Conservation (phyloP, 2,329 filamentous ascomycete species). For the Colletotrichum sidae region DNA sequence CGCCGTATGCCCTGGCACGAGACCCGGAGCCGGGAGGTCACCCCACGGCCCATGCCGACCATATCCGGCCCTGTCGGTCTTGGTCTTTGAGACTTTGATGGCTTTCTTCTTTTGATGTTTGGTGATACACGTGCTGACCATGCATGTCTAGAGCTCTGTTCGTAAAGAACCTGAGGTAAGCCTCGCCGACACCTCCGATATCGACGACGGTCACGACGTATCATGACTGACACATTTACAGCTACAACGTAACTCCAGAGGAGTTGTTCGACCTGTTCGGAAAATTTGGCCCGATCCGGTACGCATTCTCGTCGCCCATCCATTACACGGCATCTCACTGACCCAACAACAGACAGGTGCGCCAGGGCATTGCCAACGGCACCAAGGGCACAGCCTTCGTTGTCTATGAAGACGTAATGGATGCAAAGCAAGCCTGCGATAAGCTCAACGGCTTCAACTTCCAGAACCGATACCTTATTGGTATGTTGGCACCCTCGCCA, state of each 20-base stretch:
- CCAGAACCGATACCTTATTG: constrained; percentile 98
- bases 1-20: constrained; percentile 26
- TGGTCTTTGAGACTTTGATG: constrained; percentile 2
- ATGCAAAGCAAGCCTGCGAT: constrained; percentile 98
- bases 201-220: constrained; percentile 28
- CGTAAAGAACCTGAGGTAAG: constrained; percentile 98
- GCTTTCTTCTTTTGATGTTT: constrained; percentile 4
- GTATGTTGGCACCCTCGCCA: constrained; percentile 65
- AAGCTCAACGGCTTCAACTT: constrained; percentile 99
- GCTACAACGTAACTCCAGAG: constrained; percentile 98
- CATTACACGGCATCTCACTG: constrained; percentile 15
- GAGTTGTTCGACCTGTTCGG: constrained; percentile 99
- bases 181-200: constrained; percentile 60
- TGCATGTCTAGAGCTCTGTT: constrained; percentile 85
- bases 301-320: constrained; percentile 51
- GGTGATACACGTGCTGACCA: constrained; percentile 46
- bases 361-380: constrained; percentile 95
- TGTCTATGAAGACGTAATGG: constrained; percentile 99
- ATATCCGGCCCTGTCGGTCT: constrained; percentile 9
- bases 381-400: constrained; percentile 99
- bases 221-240: constrained; percentile 49
- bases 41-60: constrained; percentile 25
- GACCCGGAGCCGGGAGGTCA: constrained; percentile 27
- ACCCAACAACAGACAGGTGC: constrained; percentile 80
- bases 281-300: constrained; percentile 96